Percentiles rank a stretch among this genome's conserved stretches.
phyloP scores from a whole-genome alignment of 345 rosid species.

The Pistacia atlantica region DNA sequence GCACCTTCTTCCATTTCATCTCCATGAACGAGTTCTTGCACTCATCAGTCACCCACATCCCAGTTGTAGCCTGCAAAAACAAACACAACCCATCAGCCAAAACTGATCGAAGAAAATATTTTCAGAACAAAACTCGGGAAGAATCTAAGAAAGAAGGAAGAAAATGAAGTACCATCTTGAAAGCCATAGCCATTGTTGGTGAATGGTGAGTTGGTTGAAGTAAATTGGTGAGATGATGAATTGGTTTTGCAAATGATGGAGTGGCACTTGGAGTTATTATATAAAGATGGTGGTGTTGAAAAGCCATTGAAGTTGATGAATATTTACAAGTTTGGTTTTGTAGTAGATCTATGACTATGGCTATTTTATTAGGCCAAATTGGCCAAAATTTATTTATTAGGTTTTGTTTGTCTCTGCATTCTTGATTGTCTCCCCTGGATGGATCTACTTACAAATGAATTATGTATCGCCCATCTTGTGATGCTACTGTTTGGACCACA shows the following conservation, averaged over 20 bases:
- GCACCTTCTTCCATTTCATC: constrained; percentile 95
- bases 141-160: not conserved
- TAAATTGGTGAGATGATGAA: not conserved
- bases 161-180: constrained; percentile 71
- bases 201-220: not conserved
- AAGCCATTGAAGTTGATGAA: constrained; percentile 33
- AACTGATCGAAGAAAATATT: not conserved
- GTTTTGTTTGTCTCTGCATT: not conserved
- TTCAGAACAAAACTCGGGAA: no score
- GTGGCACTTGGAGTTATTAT: constrained; percentile 32
- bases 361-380: not conserved
- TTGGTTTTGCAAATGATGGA: not conserved
- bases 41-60: constrained; percentile 90
- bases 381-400: not conserved
- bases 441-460: no score
- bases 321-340: constrained; percentile 37
- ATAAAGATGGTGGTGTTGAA: constrained; percentile 32
- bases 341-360: not conserved
- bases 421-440: not conserved
- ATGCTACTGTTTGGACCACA: not conserved
- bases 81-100: not conserved
- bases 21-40: constrained; percentile 88
- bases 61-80: constrained; percentile 73
- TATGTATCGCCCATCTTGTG: no score
- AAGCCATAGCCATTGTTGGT: constrained; percentile 94